Percentiles rank a stretch among this genome's conserved stretches.
Evolutionary conservation across 1,139 yeast genomes (phyloP).

Genomic region (Candida glucosophila): DNA sequence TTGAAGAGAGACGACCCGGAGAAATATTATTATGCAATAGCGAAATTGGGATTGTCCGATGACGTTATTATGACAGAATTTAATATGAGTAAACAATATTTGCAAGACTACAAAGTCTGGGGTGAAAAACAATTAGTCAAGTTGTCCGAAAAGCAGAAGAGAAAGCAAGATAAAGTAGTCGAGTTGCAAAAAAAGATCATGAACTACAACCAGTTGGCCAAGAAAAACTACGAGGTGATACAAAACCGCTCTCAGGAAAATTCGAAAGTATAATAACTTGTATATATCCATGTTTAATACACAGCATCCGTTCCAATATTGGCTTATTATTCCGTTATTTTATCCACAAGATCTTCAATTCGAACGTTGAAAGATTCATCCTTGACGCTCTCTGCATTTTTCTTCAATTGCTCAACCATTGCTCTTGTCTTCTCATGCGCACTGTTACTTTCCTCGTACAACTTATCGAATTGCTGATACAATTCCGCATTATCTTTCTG

Average conservation of each 20-base stretch:
- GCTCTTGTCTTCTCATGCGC: slow-evolving; percentile 15
- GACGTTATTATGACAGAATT: slow-evolving; percentile 72
- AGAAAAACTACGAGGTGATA: slow-evolving; percentile 24
- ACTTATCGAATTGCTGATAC: slow-evolving; percentile 14
- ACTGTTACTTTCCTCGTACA: slow-evolving; percentile 15
- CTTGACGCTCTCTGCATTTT: slow-evolving; percentile 22
- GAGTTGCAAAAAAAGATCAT: slow-evolving; percentile 36
- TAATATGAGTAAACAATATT: slow-evolving; percentile 73
- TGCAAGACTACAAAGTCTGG: slow-evolving; percentile 81
- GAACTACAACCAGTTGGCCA: slow-evolving; percentile 33
- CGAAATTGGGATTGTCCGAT: slow-evolving; percentile 82
- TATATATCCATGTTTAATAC: not conserved
- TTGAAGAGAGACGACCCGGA: slow-evolving; percentile 73
- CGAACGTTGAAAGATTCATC: slow-evolving; percentile 12
- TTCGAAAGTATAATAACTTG: not conserved
- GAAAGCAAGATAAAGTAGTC: slow-evolving; percentile 22
- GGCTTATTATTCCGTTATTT: slow-evolving; percentile 3
- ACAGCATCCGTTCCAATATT: not conserved
- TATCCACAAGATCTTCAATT: slow-evolving; percentile 17
- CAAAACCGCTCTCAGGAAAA: slow-evolving; percentile 5
- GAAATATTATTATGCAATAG: slow-evolving; percentile 76
- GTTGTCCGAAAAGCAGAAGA: slow-evolving; percentile 33
- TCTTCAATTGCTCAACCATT: slow-evolving; percentile 16
- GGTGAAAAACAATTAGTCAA: slow-evolving; percentile 47
- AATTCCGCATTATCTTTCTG: slow-evolving; percentile 27